Percentiles rank a stretch among this genome's conserved stretches.
phyloP scores from a whole-genome alignment of 805 yeast species.

The Hanseniaspora opuntiae region DNA sequence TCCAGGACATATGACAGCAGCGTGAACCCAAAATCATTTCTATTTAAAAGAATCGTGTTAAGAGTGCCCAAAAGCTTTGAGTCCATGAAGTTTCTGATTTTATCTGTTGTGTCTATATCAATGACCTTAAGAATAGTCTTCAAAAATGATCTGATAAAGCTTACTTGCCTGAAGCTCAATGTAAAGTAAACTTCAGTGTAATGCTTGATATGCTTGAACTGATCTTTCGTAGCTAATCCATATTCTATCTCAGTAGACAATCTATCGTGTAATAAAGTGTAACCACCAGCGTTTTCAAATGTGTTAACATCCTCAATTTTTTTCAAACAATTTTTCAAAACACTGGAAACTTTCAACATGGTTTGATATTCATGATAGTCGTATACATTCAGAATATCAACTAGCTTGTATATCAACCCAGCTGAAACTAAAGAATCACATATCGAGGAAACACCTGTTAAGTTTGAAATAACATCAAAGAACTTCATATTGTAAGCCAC shows the following conservation, averaged over 20 bases:
- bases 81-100: constrained; percentile 73
- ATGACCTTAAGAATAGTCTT: constrained; percentile 52
- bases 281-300: constrained; percentile 57
- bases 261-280: constrained; percentile 44
- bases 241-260: constrained; percentile 51
- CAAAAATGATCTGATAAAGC: constrained; percentile 44
- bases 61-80: constrained; percentile 58
- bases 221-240: constrained; percentile 46
- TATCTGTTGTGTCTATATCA: constrained; percentile 65
- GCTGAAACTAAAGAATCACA: constrained; percentile 53
- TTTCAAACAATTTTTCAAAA: constrained; percentile 36
- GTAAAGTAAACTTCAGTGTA: constrained; percentile 35
- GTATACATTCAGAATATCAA: constrained; percentile 44
- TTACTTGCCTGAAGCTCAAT: constrained; percentile 47
- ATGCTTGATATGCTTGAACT: constrained; percentile 43
- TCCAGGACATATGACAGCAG: constrained; percentile 48
- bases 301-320: constrained; percentile 41
- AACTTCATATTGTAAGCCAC: constrained; percentile 37
- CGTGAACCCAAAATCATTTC: constrained; percentile 52
- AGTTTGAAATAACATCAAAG: constrained; percentile 49
- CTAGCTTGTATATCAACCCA: constrained; percentile 55
- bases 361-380: constrained; percentile 42
- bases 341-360: constrained; percentile 48
- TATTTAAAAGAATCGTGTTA: constrained; percentile 43
- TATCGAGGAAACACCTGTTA: constrained; percentile 44